Evolutionary conservation across 2,329 filamentous ascomycete species (phyloP), one percentile per base, ranked within the genome.

Genomic region (Moelleriella libera): DNA sequence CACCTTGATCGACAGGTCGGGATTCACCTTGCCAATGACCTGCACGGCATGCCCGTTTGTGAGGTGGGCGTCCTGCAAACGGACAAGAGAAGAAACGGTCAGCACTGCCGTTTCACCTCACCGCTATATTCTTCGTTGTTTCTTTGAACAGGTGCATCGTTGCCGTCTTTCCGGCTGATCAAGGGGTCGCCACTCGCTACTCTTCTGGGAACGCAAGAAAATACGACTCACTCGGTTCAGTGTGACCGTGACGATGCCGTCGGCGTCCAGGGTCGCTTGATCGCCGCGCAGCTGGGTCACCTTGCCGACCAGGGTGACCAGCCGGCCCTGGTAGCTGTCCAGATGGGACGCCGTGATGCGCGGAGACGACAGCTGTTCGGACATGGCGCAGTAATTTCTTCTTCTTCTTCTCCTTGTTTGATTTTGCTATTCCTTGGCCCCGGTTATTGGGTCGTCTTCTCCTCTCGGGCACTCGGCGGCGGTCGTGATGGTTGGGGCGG

Each of bases 231-330:
- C 85, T 45, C 82, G 74, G 60, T 86, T 88, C 54, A 97, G 63
- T 14, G 83, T 68, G 2, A 88, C 72, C 1, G 81, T 85, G 30
- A 96, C 77, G 28, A 80, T 75, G 0, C 90, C 90, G 30, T 80
- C 83, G 5, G 87, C 83, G 49, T 95, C 88, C 31, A 97, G 76
- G 5, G 80, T 79, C 0, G 88, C 90, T 45, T 78, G 76, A 46
- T 92, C 85, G 54, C 89, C 89, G 46, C 82, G 82, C 29, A 97
- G 72, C 58, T 92, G 82, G 4, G 78, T 76, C 44, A 97, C 88
- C 58, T 84, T 88, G 58, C 92, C 92, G 5, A 94, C 74, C 48
- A 97, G 72, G 57, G 88, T 88, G 52, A 97, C 85, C 52, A 85
- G 85, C 54, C 78, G 76, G 54, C 74, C 72, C 54, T 81, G 73